phyloP scores from a whole-genome alignment of 257 asterid species.

The Fraxinus americana region DNA sequence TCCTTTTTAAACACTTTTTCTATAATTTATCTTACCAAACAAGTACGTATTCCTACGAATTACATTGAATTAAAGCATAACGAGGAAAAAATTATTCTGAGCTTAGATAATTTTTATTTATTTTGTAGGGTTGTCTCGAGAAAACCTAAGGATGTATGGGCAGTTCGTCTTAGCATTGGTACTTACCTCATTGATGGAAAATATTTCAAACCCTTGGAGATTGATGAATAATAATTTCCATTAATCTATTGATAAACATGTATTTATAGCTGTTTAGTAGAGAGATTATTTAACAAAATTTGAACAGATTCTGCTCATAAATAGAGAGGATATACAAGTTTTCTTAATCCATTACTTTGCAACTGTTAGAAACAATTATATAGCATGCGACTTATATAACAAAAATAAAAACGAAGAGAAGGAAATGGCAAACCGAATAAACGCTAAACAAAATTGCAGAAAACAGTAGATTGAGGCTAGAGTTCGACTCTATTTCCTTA shows the following conservation, averaged over 20 bases:
- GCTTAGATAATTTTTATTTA: not conserved
- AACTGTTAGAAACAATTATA: no score
- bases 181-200: conserved; percentile 82
- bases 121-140: conserved; percentile 74
- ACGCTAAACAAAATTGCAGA: no score
- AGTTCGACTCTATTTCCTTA: no score
- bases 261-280: not conserved
- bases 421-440: no score
- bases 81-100: not conserved
- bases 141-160: conserved; percentile 93
- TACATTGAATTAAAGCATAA: not conserved
- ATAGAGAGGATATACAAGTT: not conserved
- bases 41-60: not conserved
- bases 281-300: not conserved
- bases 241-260: not conserved
- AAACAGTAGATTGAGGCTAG: no score
- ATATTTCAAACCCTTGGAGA: conserved; percentile 69
- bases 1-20: no score
- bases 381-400: no score
- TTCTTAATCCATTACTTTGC: no score
- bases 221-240: conserved; percentile 41
- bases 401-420: no score
- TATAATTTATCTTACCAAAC: no score
- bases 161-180: conserved; percentile 76
- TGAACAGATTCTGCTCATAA: not conserved